Conservation (phyloP, 1,284 basidiomycete genomes). For the Cutaneotrichosporon dermatis region DNA sequence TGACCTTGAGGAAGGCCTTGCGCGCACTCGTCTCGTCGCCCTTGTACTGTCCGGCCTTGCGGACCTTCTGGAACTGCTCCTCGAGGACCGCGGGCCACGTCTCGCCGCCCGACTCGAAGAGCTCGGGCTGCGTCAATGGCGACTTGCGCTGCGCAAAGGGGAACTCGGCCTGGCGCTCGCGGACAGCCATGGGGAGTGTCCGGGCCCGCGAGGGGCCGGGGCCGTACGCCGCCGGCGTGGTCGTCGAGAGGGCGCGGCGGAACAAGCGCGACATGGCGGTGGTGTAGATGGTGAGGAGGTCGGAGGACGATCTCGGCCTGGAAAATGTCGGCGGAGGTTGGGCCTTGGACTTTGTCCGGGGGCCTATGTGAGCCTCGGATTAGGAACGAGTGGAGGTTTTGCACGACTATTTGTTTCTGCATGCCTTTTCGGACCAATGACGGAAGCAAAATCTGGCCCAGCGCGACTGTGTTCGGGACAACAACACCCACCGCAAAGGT, state of each 20-base stretch:
- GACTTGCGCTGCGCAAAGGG: conserved; percentile 18
- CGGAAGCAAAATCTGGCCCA: no score
- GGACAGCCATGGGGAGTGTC: conserved; percentile 36
- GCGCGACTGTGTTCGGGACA: not conserved
- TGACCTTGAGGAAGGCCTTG: conserved; percentile 33
- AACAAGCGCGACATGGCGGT: conserved; percentile 39
- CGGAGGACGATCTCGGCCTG: not conserved
- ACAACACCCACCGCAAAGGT: not conserved
- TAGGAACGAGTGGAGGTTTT: not conserved
- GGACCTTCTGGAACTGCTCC: conserved; percentile 35
- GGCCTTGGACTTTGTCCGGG: not conserved
- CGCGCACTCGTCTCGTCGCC: conserved; percentile 35
- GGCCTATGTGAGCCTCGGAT: not conserved
- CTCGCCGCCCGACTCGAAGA: conserved; percentile 15
- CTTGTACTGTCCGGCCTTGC: conserved; percentile 24
- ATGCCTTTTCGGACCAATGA: no score
- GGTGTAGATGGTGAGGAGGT: not conserved
- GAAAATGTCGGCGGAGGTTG: conserved; percentile 15
- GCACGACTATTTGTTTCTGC: not conserved
- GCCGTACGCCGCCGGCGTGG: conserved; percentile 17
- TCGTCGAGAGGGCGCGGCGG: conserved; percentile 25
- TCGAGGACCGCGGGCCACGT: conserved; percentile 35
- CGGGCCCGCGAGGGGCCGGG: conserved; percentile 17
- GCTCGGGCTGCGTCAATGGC: conserved; percentile 21
- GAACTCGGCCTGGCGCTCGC: conserved; percentile 27